Base-by-base conservation (phyloP, 805 yeast species). In the Barnettozyma sucrosica region DNA sequence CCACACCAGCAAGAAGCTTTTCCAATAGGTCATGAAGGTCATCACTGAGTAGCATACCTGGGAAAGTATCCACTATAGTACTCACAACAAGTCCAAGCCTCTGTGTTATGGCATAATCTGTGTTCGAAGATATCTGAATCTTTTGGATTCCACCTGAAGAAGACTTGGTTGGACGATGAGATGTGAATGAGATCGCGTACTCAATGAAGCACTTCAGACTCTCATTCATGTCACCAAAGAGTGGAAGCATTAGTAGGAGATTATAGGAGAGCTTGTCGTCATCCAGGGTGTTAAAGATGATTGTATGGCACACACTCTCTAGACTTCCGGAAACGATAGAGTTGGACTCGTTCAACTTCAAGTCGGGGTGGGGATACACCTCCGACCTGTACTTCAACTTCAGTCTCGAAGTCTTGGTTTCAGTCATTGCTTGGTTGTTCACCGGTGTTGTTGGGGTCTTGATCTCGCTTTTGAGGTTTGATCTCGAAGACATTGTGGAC, bases 221-320 rank as follows among this genome's bases (percentile, higher is more conserved):
- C 3, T 63, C 57, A 28, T 65, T 65, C 34, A 79, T 66, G 51
- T 76, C 76, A 28, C 75, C 79, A 47, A 79, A 63, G 43, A 82
- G 56, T 0, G 88, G 88, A 23, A 83, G 55, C n/a, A 79, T 66
- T 36, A 75, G 58, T 16, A 80, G 61, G n/a, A 76, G 62, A 46
- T 74, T 75, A 24, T 59, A 65, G 16, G 72, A 66, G 19, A 70
- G 64, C 39, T 66, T 66, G 23, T 66, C 67, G 48, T 66, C 69
- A 19, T 63, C 67, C 18, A 68, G 58, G 5, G 77, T 73, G 49
- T 74, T 74, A 62, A 81, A 82, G 14, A 89, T 62, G 23, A 87
- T 68, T 3, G 85, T 76, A 65, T 90, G 97, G 47, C 90, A 79
- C 33, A 89, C 71, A 41, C 89, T 77, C 62, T 89, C 97, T 10